Conservation (phyloP, 1,284 basidiomycete genomes). For the Leccinum fallax region DNA sequence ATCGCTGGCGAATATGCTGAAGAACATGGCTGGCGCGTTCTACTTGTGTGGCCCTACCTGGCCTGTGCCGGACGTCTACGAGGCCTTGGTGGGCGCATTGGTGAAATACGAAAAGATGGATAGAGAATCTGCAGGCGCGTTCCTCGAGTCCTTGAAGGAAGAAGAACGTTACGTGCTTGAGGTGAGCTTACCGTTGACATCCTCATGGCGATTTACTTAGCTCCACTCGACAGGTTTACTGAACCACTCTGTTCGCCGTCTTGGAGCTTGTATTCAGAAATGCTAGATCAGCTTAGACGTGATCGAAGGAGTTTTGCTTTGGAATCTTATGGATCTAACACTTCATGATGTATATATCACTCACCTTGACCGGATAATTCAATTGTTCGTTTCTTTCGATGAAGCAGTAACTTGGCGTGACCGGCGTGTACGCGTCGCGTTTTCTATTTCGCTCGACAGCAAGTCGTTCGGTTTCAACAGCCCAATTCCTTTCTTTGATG, state of each 20-base stretch:
- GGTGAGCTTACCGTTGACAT: conserved; percentile 50
- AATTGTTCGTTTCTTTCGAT: too few relatives aligned
- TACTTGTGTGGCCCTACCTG: conserved; percentile 98
- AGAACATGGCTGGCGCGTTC: conserved; percentile 79
- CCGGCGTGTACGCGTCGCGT: too few relatives aligned
- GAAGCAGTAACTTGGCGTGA: too few relatives aligned
- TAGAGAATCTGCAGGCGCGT: conserved; percentile 73
- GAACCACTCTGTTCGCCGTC: not conserved
- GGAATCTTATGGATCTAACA: not conserved
- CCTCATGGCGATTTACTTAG: conserved; percentile 8
- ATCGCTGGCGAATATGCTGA: conserved; percentile 74
- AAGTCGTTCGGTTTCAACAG: too few relatives aligned
- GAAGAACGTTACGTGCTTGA: conserved; percentile 97
- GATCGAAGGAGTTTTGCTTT: not conserved
- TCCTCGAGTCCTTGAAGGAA: conserved; percentile 92
- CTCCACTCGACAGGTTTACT: conserved; percentile 28
- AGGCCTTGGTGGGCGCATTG: conserved; percentile 85
- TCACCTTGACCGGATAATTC: not conserved
- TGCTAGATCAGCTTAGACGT: not conserved
- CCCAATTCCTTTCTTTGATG: too few relatives aligned
- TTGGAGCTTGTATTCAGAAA: not conserved
- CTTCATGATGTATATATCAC: not conserved
- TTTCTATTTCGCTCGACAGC: too few relatives aligned
- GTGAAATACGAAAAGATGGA: conserved; percentile 72
- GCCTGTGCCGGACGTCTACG: conserved; percentile 97